Conservation (phyloP, 148 eudicot species). For the Fagopyrum esculentum region DNA sequence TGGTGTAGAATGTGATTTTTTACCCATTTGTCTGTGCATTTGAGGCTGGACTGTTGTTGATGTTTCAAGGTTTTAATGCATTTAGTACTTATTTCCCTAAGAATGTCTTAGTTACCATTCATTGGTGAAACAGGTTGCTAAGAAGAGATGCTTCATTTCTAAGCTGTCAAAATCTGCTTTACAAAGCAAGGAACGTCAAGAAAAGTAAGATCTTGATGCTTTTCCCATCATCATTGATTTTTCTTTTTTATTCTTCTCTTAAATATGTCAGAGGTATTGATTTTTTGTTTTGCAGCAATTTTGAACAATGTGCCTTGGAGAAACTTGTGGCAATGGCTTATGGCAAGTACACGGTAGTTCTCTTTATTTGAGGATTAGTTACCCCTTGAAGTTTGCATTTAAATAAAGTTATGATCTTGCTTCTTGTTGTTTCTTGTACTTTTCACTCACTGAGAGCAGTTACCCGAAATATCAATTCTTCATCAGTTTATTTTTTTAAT, state of each 20-base stretch:
- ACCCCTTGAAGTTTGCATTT: constrained; percentile 11
- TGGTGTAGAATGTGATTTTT: not conserved
- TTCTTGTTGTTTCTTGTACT: not conserved
- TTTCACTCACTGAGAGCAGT: not conserved
- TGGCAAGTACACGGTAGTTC: constrained; percentile 58
- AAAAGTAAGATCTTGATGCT: constrained; percentile 32
- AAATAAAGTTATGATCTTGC: not conserved
- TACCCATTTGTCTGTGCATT: not conserved
- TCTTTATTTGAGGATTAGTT: not conserved
- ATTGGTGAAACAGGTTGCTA: constrained; percentile 28
- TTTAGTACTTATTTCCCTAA: not conserved
- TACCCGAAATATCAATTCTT: not conserved
- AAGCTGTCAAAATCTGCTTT: constrained; percentile 36
- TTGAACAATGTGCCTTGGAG: constrained; percentile 50
- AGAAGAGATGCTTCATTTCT: constrained; percentile 32
- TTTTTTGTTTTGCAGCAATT: constrained; percentile 34
- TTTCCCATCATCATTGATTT: not conserved
- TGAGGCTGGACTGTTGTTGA: not conserved
- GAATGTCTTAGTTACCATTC: not conserved
- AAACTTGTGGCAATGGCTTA: constrained; percentile 53
- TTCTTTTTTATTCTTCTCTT: constrained; percentile 12
- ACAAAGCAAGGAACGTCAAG: constrained; percentile 43
- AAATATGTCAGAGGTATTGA: constrained; percentile 3
- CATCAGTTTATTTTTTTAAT: not conserved
- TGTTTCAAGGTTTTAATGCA: constrained; percentile 1